Conservation (phyloP, 179 eudicot species). For the Kewa caespitosa region DNA sequence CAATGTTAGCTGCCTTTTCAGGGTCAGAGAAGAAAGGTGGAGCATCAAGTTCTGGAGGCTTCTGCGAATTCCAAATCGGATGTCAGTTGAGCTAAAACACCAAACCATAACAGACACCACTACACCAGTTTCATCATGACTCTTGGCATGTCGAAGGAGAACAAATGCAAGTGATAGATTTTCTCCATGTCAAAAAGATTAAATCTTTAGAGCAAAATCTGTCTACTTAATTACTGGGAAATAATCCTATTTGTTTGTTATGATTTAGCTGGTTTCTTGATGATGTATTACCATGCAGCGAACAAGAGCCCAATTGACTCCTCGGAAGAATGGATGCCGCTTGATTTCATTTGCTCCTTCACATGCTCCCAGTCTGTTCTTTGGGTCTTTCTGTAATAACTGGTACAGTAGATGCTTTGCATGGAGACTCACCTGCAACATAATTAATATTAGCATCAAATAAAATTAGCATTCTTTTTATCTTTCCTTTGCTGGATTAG, state of each 20-base stretch:
- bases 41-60: constrained; percentile 70
- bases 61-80: constrained; percentile 36
- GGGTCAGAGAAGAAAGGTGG: constrained; percentile 47
- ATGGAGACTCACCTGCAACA: constrained; percentile 71
- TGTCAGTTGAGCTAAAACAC: neutral
- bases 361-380: constrained; percentile 76
- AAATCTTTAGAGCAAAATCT: too few species aligned
- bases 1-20: constrained; percentile 42
- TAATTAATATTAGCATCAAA: neutral
- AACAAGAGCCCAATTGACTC: constrained; percentile 89
- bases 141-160: neutral
- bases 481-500: neutral
- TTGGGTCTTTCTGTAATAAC: constrained; percentile 84
- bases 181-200: too few species aligned
- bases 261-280: neutral
- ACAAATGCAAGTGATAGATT: neutral
- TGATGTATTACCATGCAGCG: constrained; percentile 70
- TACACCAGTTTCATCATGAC: neutral
- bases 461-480: neutral
- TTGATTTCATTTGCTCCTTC: constrained; percentile 95
- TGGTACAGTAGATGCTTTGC: constrained; percentile 78
- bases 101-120: neutral
- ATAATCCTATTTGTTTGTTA: neutral
- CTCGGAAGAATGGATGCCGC: constrained; percentile 84
- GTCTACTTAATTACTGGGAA: neutral